Percentiles rank a stretch among this genome's conserved stretches.
Evolutionary conservation across 2,329 filamentous ascomycete genomes (phyloP).

Genomic region (Aspergillus sp.): DNA sequence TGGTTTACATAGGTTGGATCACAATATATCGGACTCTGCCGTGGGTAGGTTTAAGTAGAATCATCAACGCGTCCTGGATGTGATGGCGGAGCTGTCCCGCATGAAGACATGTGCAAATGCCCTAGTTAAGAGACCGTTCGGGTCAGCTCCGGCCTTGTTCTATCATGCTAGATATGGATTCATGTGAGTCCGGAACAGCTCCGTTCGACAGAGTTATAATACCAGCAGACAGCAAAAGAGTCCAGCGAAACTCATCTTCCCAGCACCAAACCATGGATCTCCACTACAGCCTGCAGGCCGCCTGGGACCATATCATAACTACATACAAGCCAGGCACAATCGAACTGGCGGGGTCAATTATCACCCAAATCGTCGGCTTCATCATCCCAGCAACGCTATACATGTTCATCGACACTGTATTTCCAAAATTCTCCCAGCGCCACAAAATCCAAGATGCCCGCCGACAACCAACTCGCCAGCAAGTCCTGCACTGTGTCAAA

Average conservation of each 20-base stretch:
- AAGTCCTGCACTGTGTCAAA: conserved; percentile 46
- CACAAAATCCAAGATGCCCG: conserved; percentile 57
- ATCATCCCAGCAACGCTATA: conserved; percentile 37
- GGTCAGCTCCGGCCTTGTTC: too few species aligned
- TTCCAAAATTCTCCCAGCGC: conserved; percentile 50
- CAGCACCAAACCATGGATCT: background rate
- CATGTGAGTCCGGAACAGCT: background rate
- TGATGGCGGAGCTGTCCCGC: too few species aligned
- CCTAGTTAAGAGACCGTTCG: too few species aligned
- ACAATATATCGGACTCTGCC: too few species aligned
- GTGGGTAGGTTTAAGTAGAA: too few species aligned
- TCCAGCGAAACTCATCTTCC: background rate
- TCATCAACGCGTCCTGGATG: too few species aligned
- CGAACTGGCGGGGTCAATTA: conserved; percentile 28
- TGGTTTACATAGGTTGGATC: background rate
- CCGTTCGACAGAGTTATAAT: background rate
- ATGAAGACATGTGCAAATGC: too few species aligned
- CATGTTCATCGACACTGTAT: conserved; percentile 43
- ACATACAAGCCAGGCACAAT: conserved; percentile 13
- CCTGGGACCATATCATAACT: background rate
- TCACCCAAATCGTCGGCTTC: conserved; percentile 25
- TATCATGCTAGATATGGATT: too few species aligned
- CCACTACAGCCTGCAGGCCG: background rate
- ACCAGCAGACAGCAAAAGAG: too few species aligned
- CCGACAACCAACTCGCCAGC: conserved; percentile 48